Percentiles rank a stretch among this genome's conserved stretches.
Evolutionary conservation across 768 basidiomycete species (phyloP).

Genomic region (Vararia minispora): DNA sequence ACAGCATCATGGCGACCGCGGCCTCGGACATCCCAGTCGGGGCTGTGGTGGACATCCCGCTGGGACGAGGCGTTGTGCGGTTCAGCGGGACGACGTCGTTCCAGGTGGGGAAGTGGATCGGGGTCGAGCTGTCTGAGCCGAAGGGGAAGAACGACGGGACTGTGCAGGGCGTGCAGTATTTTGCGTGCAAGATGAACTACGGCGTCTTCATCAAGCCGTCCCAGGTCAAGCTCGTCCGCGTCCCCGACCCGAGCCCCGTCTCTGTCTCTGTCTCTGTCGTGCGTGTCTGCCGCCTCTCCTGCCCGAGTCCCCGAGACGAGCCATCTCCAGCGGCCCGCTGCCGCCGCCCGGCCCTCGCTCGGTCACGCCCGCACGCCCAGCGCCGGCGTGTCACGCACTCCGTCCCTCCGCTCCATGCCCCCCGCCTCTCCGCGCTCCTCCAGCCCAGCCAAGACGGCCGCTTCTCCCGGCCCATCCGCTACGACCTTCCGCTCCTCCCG

Average conservation of each 20-base stretch:
- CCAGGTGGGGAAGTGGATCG: constrained; percentile 88
- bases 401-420: constrained; percentile 30
- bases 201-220: constrained; percentile 88
- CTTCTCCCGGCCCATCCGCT: constrained; percentile 22
- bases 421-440: constrained; percentile 46
- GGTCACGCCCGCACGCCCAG: constrained; percentile 59
- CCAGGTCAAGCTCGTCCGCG: constrained; percentile 53
- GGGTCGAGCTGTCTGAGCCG: constrained; percentile 73
- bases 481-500: constrained; percentile 18
- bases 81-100: constrained; percentile 82
- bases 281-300: constrained; percentile 4
- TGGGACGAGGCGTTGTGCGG: constrained; percentile 76
- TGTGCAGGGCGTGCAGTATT: constrained; percentile 72
- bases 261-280: neutral
- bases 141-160: constrained; percentile 96
- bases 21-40: constrained; percentile 41
- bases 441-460: constrained; percentile 47
- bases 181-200: constrained; percentile 60
- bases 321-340: constrained; percentile 10
- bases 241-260: constrained; percentile 1
- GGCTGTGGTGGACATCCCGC: constrained; percentile 67
- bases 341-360: constrained; percentile 21
- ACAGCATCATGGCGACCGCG: constrained; percentile 12
- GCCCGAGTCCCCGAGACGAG: constrained; percentile 5
- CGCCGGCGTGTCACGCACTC: constrained; percentile 23